Conservation (phyloP, 306 rosid genomes). For the Dryas drummondii region DNA sequence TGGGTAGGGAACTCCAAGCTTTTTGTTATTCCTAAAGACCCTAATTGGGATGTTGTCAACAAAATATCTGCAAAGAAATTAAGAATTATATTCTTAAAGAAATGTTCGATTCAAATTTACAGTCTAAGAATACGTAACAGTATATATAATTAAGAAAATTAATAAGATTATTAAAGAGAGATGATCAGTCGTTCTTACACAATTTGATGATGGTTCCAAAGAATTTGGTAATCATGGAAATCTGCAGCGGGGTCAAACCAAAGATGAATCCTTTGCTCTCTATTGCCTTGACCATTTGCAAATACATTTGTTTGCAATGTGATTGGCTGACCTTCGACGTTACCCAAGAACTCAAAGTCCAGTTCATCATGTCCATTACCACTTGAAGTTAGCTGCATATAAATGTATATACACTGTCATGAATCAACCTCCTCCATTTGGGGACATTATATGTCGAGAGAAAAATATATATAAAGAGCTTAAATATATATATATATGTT, state of each 20-base stretch:
- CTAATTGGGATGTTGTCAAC: conserved; percentile 51
- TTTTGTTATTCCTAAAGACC: conserved; percentile 37
- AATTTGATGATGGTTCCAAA: conserved; percentile 61
- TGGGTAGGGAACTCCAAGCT: conserved; percentile 35
- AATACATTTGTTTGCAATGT: conserved; percentile 57
- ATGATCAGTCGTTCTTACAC: conserved; percentile 37
- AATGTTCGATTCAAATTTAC: too few species aligned
- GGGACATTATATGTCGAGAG: too few species aligned
- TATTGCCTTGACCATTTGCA: conserved; percentile 37
- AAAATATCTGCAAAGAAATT: conserved; percentile 30
- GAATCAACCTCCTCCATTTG: too few species aligned
- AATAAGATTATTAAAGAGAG: too few species aligned
- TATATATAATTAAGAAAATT: too few species aligned
- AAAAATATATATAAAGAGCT: too few species aligned
- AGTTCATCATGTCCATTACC: conserved; percentile 40
- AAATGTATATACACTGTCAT: not conserved
- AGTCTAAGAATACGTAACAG: too few species aligned
- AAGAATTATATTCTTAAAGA: too few species aligned
- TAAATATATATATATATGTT: too few species aligned
- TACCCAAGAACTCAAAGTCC: conserved; percentile 69
- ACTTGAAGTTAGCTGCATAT: conserved; percentile 41
- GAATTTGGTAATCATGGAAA: conserved; percentile 48
- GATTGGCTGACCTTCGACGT: conserved; percentile 38
- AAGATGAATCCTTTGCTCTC: conserved; percentile 53
- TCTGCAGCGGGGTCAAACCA: conserved; percentile 62